Conservation (phyloP, 805 yeast genomes). For the Kluyveromyces dobzhanskii region DNA sequence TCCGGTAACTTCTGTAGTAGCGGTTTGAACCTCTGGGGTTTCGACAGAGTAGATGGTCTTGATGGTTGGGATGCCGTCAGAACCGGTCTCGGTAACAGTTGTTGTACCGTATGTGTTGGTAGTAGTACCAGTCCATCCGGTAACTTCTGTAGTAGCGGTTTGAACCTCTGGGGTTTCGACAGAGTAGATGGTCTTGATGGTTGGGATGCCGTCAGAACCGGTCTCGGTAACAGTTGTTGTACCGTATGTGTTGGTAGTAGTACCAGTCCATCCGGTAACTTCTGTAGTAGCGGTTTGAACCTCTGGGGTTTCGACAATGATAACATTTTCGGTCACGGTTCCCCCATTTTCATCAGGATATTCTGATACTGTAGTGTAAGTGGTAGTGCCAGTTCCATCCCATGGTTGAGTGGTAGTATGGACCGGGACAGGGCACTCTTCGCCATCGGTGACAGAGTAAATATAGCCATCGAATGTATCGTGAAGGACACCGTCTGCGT, state of each 20-base stretch:
- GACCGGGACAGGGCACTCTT: slow-evolving; percentile 4
- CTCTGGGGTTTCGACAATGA: slow-evolving; percentile 8
- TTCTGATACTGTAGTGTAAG: slow-evolving; percentile 1
- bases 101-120: slow-evolving; percentile 5
- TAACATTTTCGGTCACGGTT: slow-evolving; percentile 1
- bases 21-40: slow-evolving; percentile 8
- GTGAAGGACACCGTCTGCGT: slow-evolving; percentile 15
- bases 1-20: neutral
- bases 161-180: slow-evolving; percentile 1
- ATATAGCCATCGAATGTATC: slow-evolving; percentile 13
- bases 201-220: neutral
- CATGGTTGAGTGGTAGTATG: slow-evolving; percentile 6
- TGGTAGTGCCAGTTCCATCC: neutral
- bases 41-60: slow-evolving; percentile 10
- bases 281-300: slow-evolving; percentile 6
- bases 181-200: neutral
- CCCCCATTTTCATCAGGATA: neutral
- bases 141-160: neutral
- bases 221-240: slow-evolving; percentile 7
- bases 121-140: neutral
- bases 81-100: slow-evolving; percentile 8
- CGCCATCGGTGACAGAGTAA: slow-evolving; percentile 9
- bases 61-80: slow-evolving; percentile 8
- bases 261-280: slow-evolving; percentile 5
- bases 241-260: slow-evolving; percentile 8